phyloP scores from a whole-genome alignment of 163 green algal species.

The Scenedesmus sp. region DNA sequence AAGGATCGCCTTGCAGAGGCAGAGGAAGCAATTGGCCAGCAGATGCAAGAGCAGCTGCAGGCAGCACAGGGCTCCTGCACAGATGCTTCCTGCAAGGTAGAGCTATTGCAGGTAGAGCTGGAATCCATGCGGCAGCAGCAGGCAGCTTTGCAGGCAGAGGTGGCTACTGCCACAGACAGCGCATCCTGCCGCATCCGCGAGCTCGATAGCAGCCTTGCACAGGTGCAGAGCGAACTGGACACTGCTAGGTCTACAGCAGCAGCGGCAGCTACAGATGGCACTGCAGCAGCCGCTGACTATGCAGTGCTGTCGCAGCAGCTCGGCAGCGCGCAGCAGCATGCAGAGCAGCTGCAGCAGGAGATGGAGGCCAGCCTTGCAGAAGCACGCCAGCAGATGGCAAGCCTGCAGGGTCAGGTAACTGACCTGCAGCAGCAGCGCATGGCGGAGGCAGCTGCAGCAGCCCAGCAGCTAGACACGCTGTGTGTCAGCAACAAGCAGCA shows the following conservation, averaged over 20 bases:
- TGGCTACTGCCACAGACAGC: not conserved
- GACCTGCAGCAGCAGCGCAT: slow-evolving; percentile 10
- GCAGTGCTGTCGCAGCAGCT: slow-evolving; percentile 5
- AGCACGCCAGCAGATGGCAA: slow-evolving; percentile 1
- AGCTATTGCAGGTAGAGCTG: slow-evolving; percentile 1
- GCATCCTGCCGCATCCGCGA: not conserved
- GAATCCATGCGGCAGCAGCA: not conserved
- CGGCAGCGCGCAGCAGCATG: not conserved
- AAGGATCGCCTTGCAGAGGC: slow-evolving; percentile 33
- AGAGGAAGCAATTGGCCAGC: not conserved
- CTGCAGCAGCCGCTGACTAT: not conserved
- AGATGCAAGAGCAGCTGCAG: not conserved
- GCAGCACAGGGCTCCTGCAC: not conserved
- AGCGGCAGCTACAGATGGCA: not conserved
- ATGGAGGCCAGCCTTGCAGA: not conserved
- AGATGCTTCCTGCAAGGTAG: not conserved
- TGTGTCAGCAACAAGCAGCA: not conserved
- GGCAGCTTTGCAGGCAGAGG: not conserved
- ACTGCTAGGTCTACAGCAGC: not conserved
- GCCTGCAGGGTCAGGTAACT: not conserved
- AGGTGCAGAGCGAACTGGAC: slow-evolving; percentile 10
- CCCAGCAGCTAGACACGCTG: not conserved
- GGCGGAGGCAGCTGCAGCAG: not conserved
- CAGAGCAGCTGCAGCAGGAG: slow-evolving; percentile 19
- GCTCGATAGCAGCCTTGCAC: not conserved